Base-by-base conservation (phyloP, 306 rosid genomes). In the Ceratonia siliqua region DNA sequence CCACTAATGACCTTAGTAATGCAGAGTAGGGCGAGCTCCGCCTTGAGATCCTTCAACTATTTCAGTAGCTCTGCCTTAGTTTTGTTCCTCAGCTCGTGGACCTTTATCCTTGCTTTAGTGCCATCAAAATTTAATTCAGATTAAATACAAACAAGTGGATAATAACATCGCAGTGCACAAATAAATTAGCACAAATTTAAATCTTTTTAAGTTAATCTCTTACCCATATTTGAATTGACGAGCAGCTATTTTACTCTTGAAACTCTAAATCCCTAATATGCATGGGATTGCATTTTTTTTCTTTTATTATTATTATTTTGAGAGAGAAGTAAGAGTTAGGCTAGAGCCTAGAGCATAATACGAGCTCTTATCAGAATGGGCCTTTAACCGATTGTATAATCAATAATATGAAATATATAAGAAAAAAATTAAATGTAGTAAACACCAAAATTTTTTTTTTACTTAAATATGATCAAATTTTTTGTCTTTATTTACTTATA, bases 1-100 rank as follows among this genome's bases (percentile, higher is more conserved):
- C 94, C 97, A 9, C 97, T 92, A 0, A 96, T 92, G 85, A 89
- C 97, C 81, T 92, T 92, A 3, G 97, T 93, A 0, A 92, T 96
- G 1, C 97, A 93, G 61, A 92, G 96, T 5, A 89, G 85, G 15
- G 96, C 85, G 1, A 92, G 93, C 85, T 89, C 97, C 1, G 97
- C 92, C 85, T 89, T 90, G 58, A 90, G 90, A 76, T 92, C 97
- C 88, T 89, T 92, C 52, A 89, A 82, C 88, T 92, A 96, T 39
- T 7, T 74, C 85, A 83, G 52, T 33, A 92, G 85, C 20, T 92
- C 97, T 1, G 65, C 85, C 84, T 89, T 92, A 0, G 85, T 39
- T 71, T 89, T 92, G 80, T 74, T 91, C 87, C 97, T 86, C 73
- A 92, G 71, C 88, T 92, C 97, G 77, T 88, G 88, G 2, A 92